A percentile compares a stretch with the other conserved stretches of the same genome.
Conservation (phyloP, 805 yeast species). For the Ogataea methylovora region DNA sequence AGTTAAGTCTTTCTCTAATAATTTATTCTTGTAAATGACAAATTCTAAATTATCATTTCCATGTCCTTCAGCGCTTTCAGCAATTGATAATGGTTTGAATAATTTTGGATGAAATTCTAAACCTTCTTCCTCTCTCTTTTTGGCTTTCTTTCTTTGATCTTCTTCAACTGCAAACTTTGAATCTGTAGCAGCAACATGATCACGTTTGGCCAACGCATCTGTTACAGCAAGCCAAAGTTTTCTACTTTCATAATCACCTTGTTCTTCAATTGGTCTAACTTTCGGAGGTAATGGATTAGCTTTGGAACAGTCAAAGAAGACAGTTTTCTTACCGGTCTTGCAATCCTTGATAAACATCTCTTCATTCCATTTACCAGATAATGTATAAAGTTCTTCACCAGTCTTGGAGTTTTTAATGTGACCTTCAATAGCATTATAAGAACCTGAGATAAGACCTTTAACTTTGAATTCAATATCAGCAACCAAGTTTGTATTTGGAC, state of each 20-base stretch:
- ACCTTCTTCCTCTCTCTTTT: conserved; percentile 69
- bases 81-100: conserved; percentile 43
- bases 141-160: conserved; percentile 70
- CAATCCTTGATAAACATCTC: conserved; percentile 60
- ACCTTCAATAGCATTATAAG: conserved; percentile 87
- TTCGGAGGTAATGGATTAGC: conserved; percentile 51
- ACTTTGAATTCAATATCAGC: conserved; percentile 91
- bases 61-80: conserved; percentile 16
- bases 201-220: conserved; percentile 68
- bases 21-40: conserved; percentile 46
- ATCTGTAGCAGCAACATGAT: conserved; percentile 80
- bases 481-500: conserved; percentile 46
- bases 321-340: conserved; percentile 27
- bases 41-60: conserved; percentile 50
- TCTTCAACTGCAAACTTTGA: conserved; percentile 86
- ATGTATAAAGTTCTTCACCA: conserved; percentile 52
- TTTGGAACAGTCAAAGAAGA: conserved; percentile 54
- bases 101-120: conserved; percentile 75
- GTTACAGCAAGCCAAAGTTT: conserved; percentile 78
- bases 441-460: conserved; percentile 89
- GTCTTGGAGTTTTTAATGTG: conserved; percentile 41
- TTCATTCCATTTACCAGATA: conserved; percentile 93
- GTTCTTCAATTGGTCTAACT: conserved; percentile 74
- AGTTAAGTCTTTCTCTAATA: conserved; percentile 37
- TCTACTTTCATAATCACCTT: conserved; percentile 75